Percentiles rank a stretch among this genome's conserved stretches.
Conservation (phyloP, 345 rosid species). For the Barbarea vulgaris region DNA sequence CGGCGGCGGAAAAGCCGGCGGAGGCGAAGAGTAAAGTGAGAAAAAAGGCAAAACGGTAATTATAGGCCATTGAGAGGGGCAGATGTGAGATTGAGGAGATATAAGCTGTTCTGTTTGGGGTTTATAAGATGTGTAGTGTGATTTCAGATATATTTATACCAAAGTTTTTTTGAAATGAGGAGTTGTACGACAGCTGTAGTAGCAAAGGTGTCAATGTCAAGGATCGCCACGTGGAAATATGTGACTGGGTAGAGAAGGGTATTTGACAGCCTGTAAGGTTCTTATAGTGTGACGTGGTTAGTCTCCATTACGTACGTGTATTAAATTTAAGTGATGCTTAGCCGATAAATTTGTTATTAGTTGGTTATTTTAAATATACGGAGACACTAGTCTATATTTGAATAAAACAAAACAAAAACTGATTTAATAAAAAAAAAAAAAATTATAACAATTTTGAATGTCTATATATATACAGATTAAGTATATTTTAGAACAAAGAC, state of each 20-base stretch:
- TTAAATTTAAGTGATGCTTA: slow-evolving; percentile 31
- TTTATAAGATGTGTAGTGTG: not conserved
- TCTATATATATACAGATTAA: too few species aligned
- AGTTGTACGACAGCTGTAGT: slow-evolving; percentile 31
- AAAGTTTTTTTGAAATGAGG: not conserved
- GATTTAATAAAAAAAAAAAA: too few species aligned
- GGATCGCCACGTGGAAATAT: not conserved
- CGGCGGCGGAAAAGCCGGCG: slow-evolving; percentile 42
- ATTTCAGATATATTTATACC: slow-evolving; percentile 31
- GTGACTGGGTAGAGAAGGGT: slow-evolving; percentile 15
- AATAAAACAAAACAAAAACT: too few species aligned
- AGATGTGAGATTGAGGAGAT: not conserved
- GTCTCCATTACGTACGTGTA: slow-evolving; percentile 34
- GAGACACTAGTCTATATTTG: not conserved
- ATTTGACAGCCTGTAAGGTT: slow-evolving; percentile 36
- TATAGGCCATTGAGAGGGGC: slow-evolving; percentile 43
- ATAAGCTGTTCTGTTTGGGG: slow-evolving; percentile 6
- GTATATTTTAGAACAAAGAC: too few species aligned
- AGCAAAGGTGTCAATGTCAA: slow-evolving; percentile 22
- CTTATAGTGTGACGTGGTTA: slow-evolving; percentile 29
- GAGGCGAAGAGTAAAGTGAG: slow-evolving; percentile 27
- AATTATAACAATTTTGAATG: too few species aligned
- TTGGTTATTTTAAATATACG: not conserved
- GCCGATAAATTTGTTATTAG: slow-evolving; percentile 30
- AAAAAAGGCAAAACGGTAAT: slow-evolving; percentile 45